Conservation (phyloP, 2,329 filamentous ascomycete genomes). For the Neofusicoccum parvum region DNA sequence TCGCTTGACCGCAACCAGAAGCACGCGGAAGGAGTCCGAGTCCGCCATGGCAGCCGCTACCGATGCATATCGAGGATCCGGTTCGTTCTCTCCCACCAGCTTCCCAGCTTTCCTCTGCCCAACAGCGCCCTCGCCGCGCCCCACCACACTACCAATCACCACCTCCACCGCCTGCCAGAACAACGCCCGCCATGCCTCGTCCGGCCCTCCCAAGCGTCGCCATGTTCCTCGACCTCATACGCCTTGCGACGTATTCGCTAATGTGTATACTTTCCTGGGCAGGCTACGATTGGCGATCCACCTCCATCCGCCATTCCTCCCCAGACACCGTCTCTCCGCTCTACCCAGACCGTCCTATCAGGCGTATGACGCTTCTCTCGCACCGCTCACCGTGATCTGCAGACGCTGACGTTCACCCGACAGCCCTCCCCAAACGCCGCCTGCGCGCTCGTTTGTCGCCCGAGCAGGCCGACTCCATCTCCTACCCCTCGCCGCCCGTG, state of each 20-base stretch:
- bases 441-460: conserved; percentile 85
- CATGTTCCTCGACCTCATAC: conserved; percentile 30
- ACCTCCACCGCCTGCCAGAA: conserved; percentile 23
- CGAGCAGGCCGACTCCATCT: conserved; percentile 78
- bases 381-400: background rate
- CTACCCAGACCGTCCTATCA: conserved; percentile 88
- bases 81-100: conserved; percentile 32
- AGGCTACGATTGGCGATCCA: conserved; percentile 44
- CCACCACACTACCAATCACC: conserved; percentile 25
- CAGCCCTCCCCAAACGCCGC: conserved; percentile 81
- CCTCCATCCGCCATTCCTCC: conserved; percentile 41
- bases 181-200: conserved; percentile 24
- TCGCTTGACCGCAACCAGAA: background rate
- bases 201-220: conserved; percentile 32
- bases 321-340: conserved; percentile 75
- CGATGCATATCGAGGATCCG: conserved; percentile 31
- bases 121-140: conserved; percentile 24
- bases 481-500: conserved; percentile 76
- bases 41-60: conserved; percentile 42
- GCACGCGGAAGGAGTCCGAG: conserved; percentile 10
- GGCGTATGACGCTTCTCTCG: conserved; percentile 37
- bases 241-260: conserved; percentile 22
- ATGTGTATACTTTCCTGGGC: conserved; percentile 24
- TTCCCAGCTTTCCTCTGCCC: conserved; percentile 20
- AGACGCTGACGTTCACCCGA: conserved; percentile 10